Percentiles rank a stretch among this genome's conserved stretches.
phyloP scores from a whole-genome alignment of 768 basidiomycete genomes.

The Leccinellum albellum region DNA sequence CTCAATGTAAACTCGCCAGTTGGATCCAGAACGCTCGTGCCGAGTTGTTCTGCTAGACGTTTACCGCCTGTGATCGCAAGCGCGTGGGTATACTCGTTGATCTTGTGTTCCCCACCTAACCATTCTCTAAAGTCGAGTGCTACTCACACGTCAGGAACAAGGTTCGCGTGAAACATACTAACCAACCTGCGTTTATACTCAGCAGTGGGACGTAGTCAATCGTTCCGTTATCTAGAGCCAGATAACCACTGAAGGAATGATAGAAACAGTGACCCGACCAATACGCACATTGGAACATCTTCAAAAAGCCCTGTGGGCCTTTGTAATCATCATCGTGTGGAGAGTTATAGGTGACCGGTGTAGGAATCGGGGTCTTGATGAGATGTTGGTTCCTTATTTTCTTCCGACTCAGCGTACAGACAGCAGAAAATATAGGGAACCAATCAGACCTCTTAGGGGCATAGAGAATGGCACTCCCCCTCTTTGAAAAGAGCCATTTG shows the following conservation, averaged over 20 bases:
- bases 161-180: background rate
- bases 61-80: slow-evolving; percentile 68
- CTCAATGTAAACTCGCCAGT: slow-evolving; percentile 56
- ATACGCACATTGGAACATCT: slow-evolving; percentile 43
- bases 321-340: slow-evolving; percentile 36
- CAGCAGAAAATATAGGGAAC: background rate
- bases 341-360: slow-evolving; percentile 49
- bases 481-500: slow-evolving; percentile 78
- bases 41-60: slow-evolving; percentile 53
- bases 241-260: background rate
- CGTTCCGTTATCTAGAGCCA: slow-evolving; percentile 56
- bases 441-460: slow-evolving; percentile 54
- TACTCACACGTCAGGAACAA: slow-evolving; percentile 21
- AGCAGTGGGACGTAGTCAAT: slow-evolving; percentile 52
- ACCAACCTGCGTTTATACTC: slow-evolving; percentile 49
- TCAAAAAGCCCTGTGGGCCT: slow-evolving; percentile 38
- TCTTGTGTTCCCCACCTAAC: slow-evolving; percentile 73
- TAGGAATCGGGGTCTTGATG: slow-evolving; percentile 58
- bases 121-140: slow-evolving; percentile 71
- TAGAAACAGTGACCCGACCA: too few relatives aligned
- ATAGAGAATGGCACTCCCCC: slow-evolving; percentile 68
- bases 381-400: slow-evolving; percentile 56
- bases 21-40: slow-evolving; percentile 61
- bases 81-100: slow-evolving; percentile 64
- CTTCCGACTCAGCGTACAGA: background rate